A percentile compares a stretch with the other conserved stretches of the same genome.
Conservation (phyloP, 2,329 filamentous ascomycete genomes). For the Calonectria ilicicola region DNA sequence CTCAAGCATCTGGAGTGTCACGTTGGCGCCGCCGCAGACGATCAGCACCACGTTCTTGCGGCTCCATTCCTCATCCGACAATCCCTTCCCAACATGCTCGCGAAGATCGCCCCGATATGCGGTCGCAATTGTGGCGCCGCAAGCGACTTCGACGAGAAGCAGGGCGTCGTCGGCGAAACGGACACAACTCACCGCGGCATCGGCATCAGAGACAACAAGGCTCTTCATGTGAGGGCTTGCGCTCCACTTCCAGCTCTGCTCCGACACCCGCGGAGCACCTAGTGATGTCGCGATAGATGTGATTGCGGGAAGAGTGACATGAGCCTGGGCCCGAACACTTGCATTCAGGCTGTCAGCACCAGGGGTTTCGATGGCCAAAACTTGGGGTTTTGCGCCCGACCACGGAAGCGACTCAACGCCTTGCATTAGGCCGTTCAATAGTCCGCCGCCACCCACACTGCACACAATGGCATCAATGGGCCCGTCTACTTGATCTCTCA, state of each 20-base stretch:
- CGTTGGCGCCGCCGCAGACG: slow-evolving; percentile 83
- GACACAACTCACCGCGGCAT: slow-evolving; percentile 83
- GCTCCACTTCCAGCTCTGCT: slow-evolving; percentile 75
- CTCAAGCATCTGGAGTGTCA: slow-evolving; percentile 71
- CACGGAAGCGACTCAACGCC: slow-evolving; percentile 67
- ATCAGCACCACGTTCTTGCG: slow-evolving; percentile 83
- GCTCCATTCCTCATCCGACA: slow-evolving; percentile 68
- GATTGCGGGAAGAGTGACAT: slow-evolving; percentile 76
- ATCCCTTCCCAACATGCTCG: slow-evolving; percentile 65
- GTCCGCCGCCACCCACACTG: slow-evolving; percentile 83
- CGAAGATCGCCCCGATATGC: slow-evolving; percentile 75
- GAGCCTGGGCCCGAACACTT: slow-evolving; percentile 66
- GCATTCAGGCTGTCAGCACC: slow-evolving; percentile 78
- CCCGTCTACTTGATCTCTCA: slow-evolving; percentile 54
- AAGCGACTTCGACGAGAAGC: slow-evolving; percentile 85
- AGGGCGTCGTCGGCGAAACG: slow-evolving; percentile 85
- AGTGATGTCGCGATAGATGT: slow-evolving; percentile 81
- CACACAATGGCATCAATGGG: slow-evolving; percentile 79
- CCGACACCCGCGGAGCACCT: slow-evolving; percentile 78
- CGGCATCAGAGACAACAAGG: slow-evolving; percentile 61
- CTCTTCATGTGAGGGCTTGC: slow-evolving; percentile 52
- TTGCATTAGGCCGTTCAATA: slow-evolving; percentile 81
- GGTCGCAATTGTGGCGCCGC: slow-evolving; percentile 81
- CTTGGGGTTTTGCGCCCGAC: slow-evolving; percentile 53
- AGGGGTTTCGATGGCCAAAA: slow-evolving; percentile 81